Evolutionary conservation across 495 filamentous ascomycete genomes (phyloP).

Genomic region (Patellaria atrata): DNA sequence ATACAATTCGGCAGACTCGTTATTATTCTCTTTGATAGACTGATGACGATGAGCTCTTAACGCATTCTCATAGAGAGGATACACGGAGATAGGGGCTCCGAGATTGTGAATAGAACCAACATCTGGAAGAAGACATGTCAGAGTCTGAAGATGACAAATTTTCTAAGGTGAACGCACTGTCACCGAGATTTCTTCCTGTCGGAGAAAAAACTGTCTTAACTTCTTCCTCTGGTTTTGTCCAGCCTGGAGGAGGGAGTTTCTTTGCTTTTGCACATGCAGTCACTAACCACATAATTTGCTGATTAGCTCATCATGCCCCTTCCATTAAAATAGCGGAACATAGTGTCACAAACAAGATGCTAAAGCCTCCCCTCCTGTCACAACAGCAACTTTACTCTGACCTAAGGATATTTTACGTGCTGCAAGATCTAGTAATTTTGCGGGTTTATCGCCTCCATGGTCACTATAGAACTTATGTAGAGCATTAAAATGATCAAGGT

Average conservation of each 20-base stretch:
- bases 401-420: constrained; percentile 34
- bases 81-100: constrained; percentile 39
- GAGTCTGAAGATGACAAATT: constrained; percentile 11
- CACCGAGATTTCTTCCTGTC: constrained; percentile 20
- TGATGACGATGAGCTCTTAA: constrained; percentile 37
- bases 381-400: constrained; percentile 34
- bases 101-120: constrained; percentile 34
- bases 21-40: constrained; percentile 32
- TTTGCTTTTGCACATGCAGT: constrained; percentile 22
- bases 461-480: constrained; percentile 31
- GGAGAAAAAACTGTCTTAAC: constrained; percentile 27
- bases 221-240: constrained; percentile 29
- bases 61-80: constrained; percentile 40
- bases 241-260: constrained; percentile 34
- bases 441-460: constrained; percentile 41
- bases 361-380: constrained; percentile 44
- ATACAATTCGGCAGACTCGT: constrained; percentile 35
- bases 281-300: constrained; percentile 12
- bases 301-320: neutral
- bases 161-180: constrained; percentile 23
- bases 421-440: constrained; percentile 40
- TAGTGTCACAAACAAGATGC: constrained; percentile 31
- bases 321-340: neutral
- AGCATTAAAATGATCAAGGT: constrained; percentile 17
- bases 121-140: constrained; percentile 13